Evolutionary conservation across 345 rosid species (phyloP), one percentile per base, ranked within the genome.

Genomic region (Ceriops tagal): DNA sequence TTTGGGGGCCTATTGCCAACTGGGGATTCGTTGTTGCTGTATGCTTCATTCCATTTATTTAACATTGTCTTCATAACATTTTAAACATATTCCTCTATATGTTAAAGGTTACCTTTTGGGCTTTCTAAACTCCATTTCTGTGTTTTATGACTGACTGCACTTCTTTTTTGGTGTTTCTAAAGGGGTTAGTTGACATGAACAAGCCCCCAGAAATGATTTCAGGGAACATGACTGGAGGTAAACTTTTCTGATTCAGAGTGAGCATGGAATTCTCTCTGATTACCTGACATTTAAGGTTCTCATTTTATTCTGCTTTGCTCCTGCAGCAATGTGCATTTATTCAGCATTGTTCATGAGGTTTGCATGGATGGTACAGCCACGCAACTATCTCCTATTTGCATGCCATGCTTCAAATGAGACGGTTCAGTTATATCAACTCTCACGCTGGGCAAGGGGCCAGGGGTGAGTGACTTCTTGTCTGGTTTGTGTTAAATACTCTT

Each of bases 181-280:
- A 95, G 99, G 99, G 99, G 37, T 72, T 95, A 79, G 89, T 80
- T 70, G 98, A 95, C 82, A 86, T 86, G 89, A 77, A 90, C 8
- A 95, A 95, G 73, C 96, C 99, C n/a, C 96, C 98, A 0, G 96
- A 95, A 76, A 79, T 83, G 96, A 90, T 95, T 63, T 95, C 99
- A 2, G 88, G 96, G 68, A 88, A 88, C 79, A 92, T 92, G 96
- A 84, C 96, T 0, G 79, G 87, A 74, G 96, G 96, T 87, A 34
- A 68, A 46, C 64, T 0, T 24, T 51, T 39, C n/a, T 34, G 67
- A 4, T 21, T 59, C 30, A 28, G 62, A 65, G 47, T 30, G 58
- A 62, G 3, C 19, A 3, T 47, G 49, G 39, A 20, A 2, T 15
- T 13, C 63, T 53, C 20, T 1, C 69, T 61, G 46, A 46, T n/a